Evolutionary conservation across 441 rosid species (phyloP).

Genomic region (Capsella rubella): DNA sequence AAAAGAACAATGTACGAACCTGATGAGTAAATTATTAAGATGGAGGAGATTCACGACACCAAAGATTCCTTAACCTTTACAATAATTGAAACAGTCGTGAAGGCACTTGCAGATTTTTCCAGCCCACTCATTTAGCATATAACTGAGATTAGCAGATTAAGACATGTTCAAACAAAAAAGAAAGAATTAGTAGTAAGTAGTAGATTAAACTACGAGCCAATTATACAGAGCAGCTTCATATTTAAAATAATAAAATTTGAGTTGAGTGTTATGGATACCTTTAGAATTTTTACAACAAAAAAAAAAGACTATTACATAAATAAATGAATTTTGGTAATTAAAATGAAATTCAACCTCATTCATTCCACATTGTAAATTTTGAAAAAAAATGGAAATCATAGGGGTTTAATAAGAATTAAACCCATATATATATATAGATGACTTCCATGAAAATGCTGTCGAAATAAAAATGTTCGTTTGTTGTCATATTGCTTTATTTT

Average conservation of each 20-base stretch:
- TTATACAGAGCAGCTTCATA: conserved; percentile 32
- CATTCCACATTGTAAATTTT: neutral
- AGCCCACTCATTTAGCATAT: conserved; percentile 32
- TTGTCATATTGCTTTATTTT: conserved; percentile 30
- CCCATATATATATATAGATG: neutral
- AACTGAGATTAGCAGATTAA: neutral
- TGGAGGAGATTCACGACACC: conserved; percentile 35
- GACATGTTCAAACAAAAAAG: too few species aligned
- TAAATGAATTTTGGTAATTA: too few species aligned
- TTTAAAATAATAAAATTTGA: neutral
- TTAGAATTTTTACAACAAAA: too few species aligned
- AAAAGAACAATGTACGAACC: conserved; percentile 18
- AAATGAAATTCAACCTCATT: neutral
- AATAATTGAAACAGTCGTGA: conserved; percentile 41
- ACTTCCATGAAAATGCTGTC: conserved; percentile 21
- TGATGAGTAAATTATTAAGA: conserved; percentile 24
- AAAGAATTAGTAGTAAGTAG: too few species aligned
- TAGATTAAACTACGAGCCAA: conserved; percentile 14
- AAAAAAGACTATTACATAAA: too few species aligned
- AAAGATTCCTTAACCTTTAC: conserved; percentile 45
- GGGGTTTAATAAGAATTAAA: neutral
- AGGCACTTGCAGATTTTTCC: conserved; percentile 35
- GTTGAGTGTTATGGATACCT: too few species aligned
- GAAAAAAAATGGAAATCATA: neutral
- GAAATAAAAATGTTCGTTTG: conserved; percentile 27